Percentiles rank a stretch among this genome's conserved stretches.
phyloP scores from a whole-genome alignment of 495 filamentous ascomycete genomes.

The Hypoxylon rickii region DNA sequence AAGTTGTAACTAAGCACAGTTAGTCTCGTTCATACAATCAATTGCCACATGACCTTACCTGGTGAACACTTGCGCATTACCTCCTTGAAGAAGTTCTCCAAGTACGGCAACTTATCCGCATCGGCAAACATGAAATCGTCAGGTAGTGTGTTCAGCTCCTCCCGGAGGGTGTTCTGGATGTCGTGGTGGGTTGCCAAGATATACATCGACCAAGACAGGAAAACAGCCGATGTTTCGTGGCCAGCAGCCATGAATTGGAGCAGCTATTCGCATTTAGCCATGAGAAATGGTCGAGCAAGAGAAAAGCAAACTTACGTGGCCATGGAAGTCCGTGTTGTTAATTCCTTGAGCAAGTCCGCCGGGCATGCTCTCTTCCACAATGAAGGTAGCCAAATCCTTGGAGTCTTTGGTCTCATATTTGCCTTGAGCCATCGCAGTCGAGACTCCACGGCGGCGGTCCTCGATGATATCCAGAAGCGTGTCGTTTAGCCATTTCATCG shows the following conservation, averaged over 20 bases:
- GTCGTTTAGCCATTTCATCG: slow-evolving; percentile 30
- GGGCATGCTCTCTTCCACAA: slow-evolving; percentile 26
- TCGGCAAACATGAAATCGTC: slow-evolving; percentile 10
- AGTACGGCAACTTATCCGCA: slow-evolving; percentile 31
- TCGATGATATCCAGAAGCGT: slow-evolving; percentile 56
- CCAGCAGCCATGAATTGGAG: slow-evolving; percentile 28
- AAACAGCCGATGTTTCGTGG: slow-evolving; percentile 36
- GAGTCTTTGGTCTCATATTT: slow-evolving; percentile 3
- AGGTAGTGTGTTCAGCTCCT: slow-evolving; percentile 21
- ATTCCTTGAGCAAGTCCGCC: slow-evolving; percentile 16
- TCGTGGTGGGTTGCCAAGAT: slow-evolving; percentile 21
- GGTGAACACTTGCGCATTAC: slow-evolving; percentile 14
- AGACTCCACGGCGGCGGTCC: slow-evolving; percentile 29
- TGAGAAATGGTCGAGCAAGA: not conserved
- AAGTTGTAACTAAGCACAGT: slow-evolving; percentile 5
- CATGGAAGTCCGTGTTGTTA: slow-evolving; percentile 27
- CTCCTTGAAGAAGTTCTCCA: slow-evolving; percentile 41
- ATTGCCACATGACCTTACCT: not conserved
- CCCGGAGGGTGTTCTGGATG: slow-evolving; percentile 32
- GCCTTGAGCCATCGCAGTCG: not conserved
- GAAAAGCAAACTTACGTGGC: slow-evolving; percentile 17
- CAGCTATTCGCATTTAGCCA: slow-evolving; percentile 10
- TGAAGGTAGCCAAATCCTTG: slow-evolving; percentile 28
- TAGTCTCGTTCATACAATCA: not conserved
- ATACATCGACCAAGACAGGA: slow-evolving; percentile 34